Percentiles rank a stretch among this genome's conserved stretches.
Conservation (phyloP, 495 filamentous ascomycete genomes). For the Aspergillus baeticus region DNA sequence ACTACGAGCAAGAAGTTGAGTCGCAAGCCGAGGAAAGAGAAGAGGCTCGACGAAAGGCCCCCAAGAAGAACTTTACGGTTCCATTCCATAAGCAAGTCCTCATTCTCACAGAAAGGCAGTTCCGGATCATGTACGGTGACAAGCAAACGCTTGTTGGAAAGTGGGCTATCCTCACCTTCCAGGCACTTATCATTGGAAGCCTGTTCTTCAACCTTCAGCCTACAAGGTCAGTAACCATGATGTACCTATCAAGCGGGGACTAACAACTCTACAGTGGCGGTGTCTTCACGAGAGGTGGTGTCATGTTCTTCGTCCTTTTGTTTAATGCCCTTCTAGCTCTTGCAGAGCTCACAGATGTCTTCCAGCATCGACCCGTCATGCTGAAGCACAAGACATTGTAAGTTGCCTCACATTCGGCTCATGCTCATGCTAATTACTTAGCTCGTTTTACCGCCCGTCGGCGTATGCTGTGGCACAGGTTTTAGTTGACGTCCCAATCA, state of each 20-base stretch:
- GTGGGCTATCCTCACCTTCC: constrained; percentile 64
- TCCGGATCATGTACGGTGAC: constrained; percentile 64
- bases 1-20: constrained; percentile 52
- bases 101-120: constrained; percentile 66
- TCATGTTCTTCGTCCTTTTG: constrained; percentile 73
- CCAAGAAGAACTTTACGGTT: constrained; percentile 62
- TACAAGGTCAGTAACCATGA: constrained; percentile 40
- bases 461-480: constrained; percentile 78
- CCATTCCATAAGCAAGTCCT: constrained; percentile 65
- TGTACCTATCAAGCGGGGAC: neutral
- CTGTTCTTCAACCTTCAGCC: constrained; percentile 70
- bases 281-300: constrained; percentile 50
- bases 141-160: constrained; percentile 47
- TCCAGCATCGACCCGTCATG: constrained; percentile 68
- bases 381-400: constrained; percentile 77
- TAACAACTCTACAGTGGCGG: constrained; percentile 33
- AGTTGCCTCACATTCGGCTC: constrained; percentile 2
- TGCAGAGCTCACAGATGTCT: constrained; percentile 71
- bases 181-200: constrained; percentile 73
- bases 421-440: constrained; percentile 15
- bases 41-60: constrained; percentile 42
- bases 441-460: constrained; percentile 77
- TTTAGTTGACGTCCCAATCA: constrained; percentile 71
- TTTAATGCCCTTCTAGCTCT: constrained; percentile 81
- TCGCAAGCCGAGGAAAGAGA: constrained; percentile 46